Evolutionary conservation across 2,329 filamentous ascomycete genomes (phyloP).

Genomic region (Diaporthe sp.): DNA sequence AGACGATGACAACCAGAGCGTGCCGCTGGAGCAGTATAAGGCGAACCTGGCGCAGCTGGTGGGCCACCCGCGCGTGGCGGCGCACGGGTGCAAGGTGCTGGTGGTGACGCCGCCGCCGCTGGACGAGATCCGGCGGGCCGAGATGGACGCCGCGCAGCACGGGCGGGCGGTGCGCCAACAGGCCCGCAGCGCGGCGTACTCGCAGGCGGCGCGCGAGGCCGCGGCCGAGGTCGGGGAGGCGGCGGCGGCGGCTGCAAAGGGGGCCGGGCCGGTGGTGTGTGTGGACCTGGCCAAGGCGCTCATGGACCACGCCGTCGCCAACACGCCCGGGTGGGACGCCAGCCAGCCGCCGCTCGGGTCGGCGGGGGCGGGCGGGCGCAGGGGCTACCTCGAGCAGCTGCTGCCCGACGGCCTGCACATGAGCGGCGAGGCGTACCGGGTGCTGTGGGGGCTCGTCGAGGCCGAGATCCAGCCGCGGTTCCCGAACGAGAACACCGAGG

Average conservation of each 20-base stretch:
- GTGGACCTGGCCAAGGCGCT: constrained; percentile 86
- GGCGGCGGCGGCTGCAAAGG: constrained; percentile 74
- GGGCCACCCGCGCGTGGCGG: constrained; percentile 76
- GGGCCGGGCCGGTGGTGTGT: constrained; percentile 76
- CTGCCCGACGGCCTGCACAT: constrained; percentile 73
- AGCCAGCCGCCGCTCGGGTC: constrained; percentile 62
- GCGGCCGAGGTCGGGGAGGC: constrained; percentile 77
- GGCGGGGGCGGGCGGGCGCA: constrained; percentile 63
- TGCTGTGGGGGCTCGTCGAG: constrained; percentile 64
- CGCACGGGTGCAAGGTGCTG: constrained; percentile 80
- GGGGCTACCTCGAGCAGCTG: constrained; percentile 65
- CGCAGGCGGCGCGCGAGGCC: constrained; percentile 74
- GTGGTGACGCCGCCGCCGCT: constrained; percentile 87
- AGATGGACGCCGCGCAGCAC: constrained; percentile 56
- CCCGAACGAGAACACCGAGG: constrained; percentile 52
- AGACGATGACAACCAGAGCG: constrained; percentile 77
- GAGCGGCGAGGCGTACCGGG: constrained; percentile 65
- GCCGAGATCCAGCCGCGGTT: constrained; percentile 64
- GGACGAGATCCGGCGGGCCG: constrained; percentile 78
- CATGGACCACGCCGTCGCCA: constrained; percentile 77
- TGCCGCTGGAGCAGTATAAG: constrained; percentile 82
- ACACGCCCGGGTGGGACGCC: constrained; percentile 68
- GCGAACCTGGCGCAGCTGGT: constrained; percentile 80
- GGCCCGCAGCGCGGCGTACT: constrained; percentile 67
- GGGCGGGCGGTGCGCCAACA: constrained; percentile 55